phyloP scores from a whole-genome alignment of 169 alveolate species.

The Plasmodium sp. region DNA sequence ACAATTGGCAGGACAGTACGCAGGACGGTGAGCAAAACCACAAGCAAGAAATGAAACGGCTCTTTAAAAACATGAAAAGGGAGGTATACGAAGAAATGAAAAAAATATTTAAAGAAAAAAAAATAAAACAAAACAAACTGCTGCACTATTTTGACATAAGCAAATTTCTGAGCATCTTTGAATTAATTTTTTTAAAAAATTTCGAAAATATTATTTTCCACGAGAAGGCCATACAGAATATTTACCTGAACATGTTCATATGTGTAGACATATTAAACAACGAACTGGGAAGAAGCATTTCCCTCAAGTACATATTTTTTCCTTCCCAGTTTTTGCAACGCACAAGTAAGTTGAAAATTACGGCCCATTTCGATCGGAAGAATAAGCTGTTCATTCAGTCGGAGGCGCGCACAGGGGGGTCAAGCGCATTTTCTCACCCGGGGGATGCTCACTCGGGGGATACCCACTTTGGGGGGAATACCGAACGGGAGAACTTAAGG shows the following conservation, averaged over 20 bases:
- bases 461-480: neutral
- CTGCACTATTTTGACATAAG: conserved; percentile 70
- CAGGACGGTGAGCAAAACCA: neutral
- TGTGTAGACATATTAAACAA: conserved; percentile 68
- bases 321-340: conserved; percentile 26
- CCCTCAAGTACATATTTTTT: conserved; percentile 49
- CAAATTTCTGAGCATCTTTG: conserved; percentile 57
- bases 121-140: conserved; percentile 42
- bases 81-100: conserved; percentile 60
- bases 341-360: neutral
- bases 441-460: neutral
- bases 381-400: conserved; percentile 30
- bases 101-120: conserved; percentile 47
- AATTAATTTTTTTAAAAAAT: conserved; percentile 58
- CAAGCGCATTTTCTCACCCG: neutral
- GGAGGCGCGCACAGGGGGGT: neutral
- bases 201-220: conserved; percentile 57
- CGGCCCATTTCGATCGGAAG: conserved; percentile 26
- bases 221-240: conserved; percentile 46
- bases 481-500: neutral
- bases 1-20: neutral
- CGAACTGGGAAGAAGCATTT: conserved; percentile 43
- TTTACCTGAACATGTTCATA: conserved; percentile 71
- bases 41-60: conserved; percentile 32
- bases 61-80: conserved; percentile 36